Conservation (phyloP, 2,329 filamentous ascomycete species). For the Penicillium sp. region DNA sequence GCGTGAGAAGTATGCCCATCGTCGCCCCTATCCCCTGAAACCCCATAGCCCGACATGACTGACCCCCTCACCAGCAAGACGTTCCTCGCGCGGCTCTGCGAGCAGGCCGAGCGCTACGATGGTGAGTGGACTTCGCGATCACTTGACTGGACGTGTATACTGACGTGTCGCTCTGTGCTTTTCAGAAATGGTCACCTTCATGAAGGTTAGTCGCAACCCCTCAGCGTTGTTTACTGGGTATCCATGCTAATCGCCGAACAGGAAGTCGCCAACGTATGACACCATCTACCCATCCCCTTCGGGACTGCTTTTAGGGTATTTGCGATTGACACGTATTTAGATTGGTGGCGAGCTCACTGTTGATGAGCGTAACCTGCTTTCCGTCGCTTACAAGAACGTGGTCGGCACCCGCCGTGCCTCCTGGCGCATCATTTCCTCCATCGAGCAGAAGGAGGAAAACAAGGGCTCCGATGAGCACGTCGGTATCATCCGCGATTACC, state of each 20-base stretch:
- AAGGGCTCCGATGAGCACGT: slow-evolving; percentile 98
- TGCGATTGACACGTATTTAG: slow-evolving; percentile 38
- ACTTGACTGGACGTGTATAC: not conserved
- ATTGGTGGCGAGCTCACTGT: slow-evolving; percentile 66
- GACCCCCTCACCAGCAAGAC: slow-evolving; percentile 73
- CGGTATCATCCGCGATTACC: slow-evolving; percentile 90
- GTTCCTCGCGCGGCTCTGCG: slow-evolving; percentile 98
- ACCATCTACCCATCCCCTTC: slow-evolving; percentile 11
- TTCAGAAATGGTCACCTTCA: slow-evolving; percentile 93
- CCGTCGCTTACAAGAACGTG: slow-evolving; percentile 99
- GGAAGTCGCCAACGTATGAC: slow-evolving; percentile 88
- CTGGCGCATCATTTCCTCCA: slow-evolving; percentile 99
- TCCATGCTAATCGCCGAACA: slow-evolving; percentile 36
- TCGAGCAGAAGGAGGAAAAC: slow-evolving; percentile 99
- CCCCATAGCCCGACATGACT: slow-evolving; percentile 27
- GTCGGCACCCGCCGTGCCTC: slow-evolving; percentile 96
- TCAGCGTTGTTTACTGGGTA: slow-evolving; percentile 23
- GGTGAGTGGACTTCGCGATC: slow-evolving; percentile 50
- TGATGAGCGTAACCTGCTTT: slow-evolving; percentile 85
- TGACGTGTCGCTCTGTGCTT: slow-evolving; percentile 25
- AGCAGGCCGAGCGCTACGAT: slow-evolving; percentile 99
- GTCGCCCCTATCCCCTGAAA: slow-evolving; percentile 10
- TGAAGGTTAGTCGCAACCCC: slow-evolving; percentile 66
- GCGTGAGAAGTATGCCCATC: slow-evolving; percentile 65
- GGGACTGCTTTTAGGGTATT: not conserved